Base-by-base conservation (phyloP, 192 early-diverging fungal species). In the Umbelopsis vinacea region DNA sequence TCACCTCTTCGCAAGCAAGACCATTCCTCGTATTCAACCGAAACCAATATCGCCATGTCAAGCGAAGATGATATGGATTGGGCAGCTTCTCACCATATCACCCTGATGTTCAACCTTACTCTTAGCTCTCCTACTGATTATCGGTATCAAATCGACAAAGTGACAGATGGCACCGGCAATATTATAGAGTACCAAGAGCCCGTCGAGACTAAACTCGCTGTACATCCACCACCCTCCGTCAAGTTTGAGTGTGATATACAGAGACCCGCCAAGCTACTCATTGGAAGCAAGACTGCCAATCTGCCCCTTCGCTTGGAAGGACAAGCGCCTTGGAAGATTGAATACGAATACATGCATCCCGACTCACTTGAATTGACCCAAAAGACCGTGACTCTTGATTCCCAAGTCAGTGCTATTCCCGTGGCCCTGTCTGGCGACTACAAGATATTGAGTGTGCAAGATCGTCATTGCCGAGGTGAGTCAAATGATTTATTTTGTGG, bases 141-240 rank as follows among this genome's bases (percentile, higher is more conserved):
- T 37, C 45, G 48, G 23, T 78, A 71, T 50, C 33, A 54, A 37
- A 35, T 84, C 12, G 38, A 66, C 12, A 60, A 57, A 21, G 60
- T 84, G 19, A 46, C 52, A 4, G 83, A 84, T 69, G 72, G 77
- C 26, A 71, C 76, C 17, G 81, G 79, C 11, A 81, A 81, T 55
- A 37, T 50, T 4, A 66, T 76, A 7, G 70, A 77, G 29, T n/a
- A 76, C 15, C 11, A 22, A 26, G 37, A 73, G 2, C 26, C 46
- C 3, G 38, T 35, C 2, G 12, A 46, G 24, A 48, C 74, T 8
- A 14, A 45, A 5, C 76, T 80, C 33, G 6, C 29, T 69, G 75
- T 78, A 5, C 78, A 80, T 48, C 10, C 53, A 26, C 76, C 54
- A 43, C 83, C 83, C 1, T 67, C 69, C 0, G 78, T 66, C 24